Evolutionary conservation across 768 basidiomycete genomes (phyloP).

Genomic region (Psilocybe sp.): DNA sequence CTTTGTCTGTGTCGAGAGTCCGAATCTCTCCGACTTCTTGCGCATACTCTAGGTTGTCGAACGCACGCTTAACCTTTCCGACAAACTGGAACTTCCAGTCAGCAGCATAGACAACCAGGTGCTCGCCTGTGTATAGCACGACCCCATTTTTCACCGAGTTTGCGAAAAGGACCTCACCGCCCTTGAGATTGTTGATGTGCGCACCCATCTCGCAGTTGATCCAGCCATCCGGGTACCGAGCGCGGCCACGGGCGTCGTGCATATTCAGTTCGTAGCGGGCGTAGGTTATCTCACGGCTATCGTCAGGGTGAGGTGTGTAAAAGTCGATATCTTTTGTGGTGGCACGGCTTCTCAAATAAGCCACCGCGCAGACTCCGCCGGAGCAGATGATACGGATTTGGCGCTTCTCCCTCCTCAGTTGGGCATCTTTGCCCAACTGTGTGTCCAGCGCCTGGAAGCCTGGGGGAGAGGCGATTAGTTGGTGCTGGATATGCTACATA

Average conservation of each 20-base stretch:
- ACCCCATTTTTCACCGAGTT: constrained; percentile 4
- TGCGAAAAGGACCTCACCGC: constrained; percentile 4
- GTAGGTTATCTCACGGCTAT: constrained; percentile 1
- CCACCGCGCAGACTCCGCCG: constrained; percentile 4
- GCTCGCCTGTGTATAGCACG: not conserved
- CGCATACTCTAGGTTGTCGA: not conserved
- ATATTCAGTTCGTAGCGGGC: not conserved
- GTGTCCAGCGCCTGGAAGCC: too few relatives aligned
- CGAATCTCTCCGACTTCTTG: too few relatives aligned
- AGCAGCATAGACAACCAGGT: constrained; percentile 7
- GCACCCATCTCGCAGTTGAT: constrained; percentile 8
- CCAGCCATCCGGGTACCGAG: constrained; percentile 6
- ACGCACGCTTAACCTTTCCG: constrained; percentile 3
- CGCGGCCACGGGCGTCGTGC: not conserved
- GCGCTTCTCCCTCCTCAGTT: too few relatives aligned
- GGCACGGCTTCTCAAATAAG: not conserved
- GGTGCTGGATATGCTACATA: too few relatives aligned
- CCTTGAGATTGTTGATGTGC: not conserved
- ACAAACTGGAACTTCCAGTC: constrained; percentile 12
- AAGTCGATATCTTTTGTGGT: constrained; percentile 10
- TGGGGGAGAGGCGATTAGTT: too few relatives aligned
- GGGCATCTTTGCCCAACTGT: too few relatives aligned
- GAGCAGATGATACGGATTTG: constrained; percentile 1
- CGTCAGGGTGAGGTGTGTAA: constrained; percentile 3
- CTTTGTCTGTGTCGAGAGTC: too few relatives aligned